Base-by-base conservation (phyloP, 192 early-diverging fungal species). In the Backusella westeae region DNA sequence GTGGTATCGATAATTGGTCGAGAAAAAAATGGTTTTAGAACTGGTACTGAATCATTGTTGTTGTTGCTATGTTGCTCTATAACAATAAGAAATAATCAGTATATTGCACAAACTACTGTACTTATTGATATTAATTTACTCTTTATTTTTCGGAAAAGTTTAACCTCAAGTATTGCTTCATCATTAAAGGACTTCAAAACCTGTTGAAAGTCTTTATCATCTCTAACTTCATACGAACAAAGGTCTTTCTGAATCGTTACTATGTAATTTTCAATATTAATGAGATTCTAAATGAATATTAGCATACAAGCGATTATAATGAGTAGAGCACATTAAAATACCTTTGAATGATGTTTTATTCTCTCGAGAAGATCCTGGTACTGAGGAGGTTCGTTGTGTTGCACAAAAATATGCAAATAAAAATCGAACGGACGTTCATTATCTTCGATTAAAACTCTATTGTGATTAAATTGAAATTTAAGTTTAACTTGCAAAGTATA, bases 321-420 rank as follows among this genome's bases (percentile, higher is more conserved):
- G 1, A 35, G 17, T 67, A 17, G 1, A n/a, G 12, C 29, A 41
- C 6, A 41, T 15, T 21, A 7, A 15, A 26, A 71, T 72, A 72
- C 46, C 34, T 53, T 72, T 34, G 46, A 72, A 15, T 72, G 32
- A 12, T 44, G 39, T 15, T 72, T 72, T 15, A 72, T 72, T 72
- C 42, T 72, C 10, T 72, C 71, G 3, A 72, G 14, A n/a, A 72
- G 29, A 21, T 72, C 71, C 17, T 42, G 29, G 34, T 52, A 72
- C 34, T 15, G 36, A 72, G 71, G 71, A 72, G 46, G 46, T 7
- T 36, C 23, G 7, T 49, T 42, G 32, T 72, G 71, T 52, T 49
- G 71, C 42, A 53, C 71, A 72, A 34, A 72, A 1, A 72, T 44
- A 72, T 72, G 71, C 29, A 72, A 44, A 49, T n/a, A 42, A 53